Percentiles rank a stretch among this genome's conserved stretches.
Conservation (phyloP, 1,284 basidiomycete genomes). For the Anthracocystis panici-leucophaei region DNA sequence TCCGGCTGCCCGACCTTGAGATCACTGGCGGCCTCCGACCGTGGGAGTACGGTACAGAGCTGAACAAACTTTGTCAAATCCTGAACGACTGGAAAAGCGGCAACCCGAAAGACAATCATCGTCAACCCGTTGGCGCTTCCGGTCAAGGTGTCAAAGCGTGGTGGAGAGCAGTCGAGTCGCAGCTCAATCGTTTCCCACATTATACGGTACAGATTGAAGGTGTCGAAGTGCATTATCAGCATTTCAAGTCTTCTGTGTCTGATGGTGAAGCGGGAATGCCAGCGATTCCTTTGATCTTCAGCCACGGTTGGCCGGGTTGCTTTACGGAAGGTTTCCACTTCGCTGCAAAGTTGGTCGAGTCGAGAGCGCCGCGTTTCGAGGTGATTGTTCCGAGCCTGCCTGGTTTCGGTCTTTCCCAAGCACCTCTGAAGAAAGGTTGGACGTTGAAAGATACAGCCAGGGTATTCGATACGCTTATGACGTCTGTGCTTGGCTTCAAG, state of each 20-base stretch:
- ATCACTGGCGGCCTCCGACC: conserved; percentile 38
- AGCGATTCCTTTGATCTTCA: conserved; percentile 59
- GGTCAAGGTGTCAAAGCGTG: conserved; percentile 48
- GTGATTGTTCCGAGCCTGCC: conserved; percentile 62
- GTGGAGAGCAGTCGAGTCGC: conserved; percentile 48
- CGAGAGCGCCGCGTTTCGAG: conserved; percentile 47
- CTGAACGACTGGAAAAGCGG: conserved; percentile 47
- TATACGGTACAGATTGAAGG: conserved; percentile 54
- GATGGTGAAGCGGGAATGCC: conserved; percentile 26
- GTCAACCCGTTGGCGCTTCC: conserved; percentile 13
- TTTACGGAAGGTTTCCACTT: conserved; percentile 53
- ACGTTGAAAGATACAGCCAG: conserved; percentile 44
- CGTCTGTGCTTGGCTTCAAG: conserved; percentile 44
- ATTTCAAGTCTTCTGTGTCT: conserved; percentile 29
- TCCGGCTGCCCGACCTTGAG: conserved; percentile 36
- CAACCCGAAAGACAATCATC: conserved; percentile 29
- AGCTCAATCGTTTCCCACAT: conserved; percentile 47
- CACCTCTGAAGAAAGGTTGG: conserved; percentile 49
- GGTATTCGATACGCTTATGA: conserved; percentile 59
- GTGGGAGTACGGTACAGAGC: conserved; percentile 59
- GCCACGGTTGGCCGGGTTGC: conserved; percentile 61
- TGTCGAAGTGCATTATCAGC: conserved; percentile 54
- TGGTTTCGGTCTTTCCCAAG: conserved; percentile 55
- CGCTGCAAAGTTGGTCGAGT: conserved; percentile 31
- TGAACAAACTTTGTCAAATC: conserved; percentile 42